Base-by-base conservation (phyloP, 805 yeast species). In the Yarrowia yakushimensis region DNA sequence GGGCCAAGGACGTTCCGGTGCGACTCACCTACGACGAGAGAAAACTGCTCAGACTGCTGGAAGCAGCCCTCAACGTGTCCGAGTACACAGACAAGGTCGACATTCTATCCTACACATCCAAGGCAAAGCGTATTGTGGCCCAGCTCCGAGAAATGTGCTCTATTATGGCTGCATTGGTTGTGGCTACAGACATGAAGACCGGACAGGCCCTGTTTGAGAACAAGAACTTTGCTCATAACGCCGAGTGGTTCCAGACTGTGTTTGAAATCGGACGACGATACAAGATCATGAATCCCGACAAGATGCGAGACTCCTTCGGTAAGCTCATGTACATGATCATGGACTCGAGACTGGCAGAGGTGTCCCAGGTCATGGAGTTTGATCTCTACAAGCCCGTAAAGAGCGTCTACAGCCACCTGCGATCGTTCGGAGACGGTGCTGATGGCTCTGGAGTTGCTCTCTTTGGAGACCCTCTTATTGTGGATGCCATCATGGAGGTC, bases 51-150 rank as follows among this genome's bases (percentile, higher is more conserved):
- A 77, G 87, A 63, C 73, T 88, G 42, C 74, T 87, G 43, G 91
- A 88, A 66, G 91, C 94, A 1, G 91, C 92, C 0, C 75, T 88
- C 60, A 82, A 85, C 67, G 96, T 88, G 11, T 84, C 89, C 15
- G 93, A 88, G 68, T 88, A 88, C 70, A 88, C 93, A 0, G 92
- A 87, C 68, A 82, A 84, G 67, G 90, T 88, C 43, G 96, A 88
- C 71, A 84, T 88, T 37, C 71, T 85, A 27, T 78, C 87, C 0
- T 84, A 86, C 67, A 77, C 83, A 3, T 84, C 92, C 4, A 86
- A 87, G 69, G 76, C 90, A 1, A 85, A 81, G 70, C 79, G 93
- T 66, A 87, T 88, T 23, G 85, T 88, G 1, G 82, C 82, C 20
- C 93, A 88, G 72, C 73, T 88, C 64, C 81, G 83, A 64, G 92